Evolutionary conservation across 148 eudicot species (phyloP).

Genomic region (Camellia sinensis): DNA sequence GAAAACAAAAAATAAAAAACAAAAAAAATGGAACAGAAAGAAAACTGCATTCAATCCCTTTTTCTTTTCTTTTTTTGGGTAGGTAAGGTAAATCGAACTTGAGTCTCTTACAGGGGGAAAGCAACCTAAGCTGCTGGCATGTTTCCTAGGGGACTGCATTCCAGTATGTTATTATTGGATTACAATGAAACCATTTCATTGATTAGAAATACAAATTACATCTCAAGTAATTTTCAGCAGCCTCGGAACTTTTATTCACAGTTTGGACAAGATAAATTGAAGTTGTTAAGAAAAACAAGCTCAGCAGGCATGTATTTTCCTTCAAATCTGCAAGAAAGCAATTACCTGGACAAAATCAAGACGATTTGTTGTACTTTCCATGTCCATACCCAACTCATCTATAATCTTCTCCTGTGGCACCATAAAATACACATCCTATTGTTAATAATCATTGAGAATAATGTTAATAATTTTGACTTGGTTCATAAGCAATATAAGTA

Average conservation of each 20-base stretch:
- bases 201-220: background rate
- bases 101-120: too few species aligned
- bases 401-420: conserved; percentile 77
- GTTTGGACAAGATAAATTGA: background rate
- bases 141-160: too few species aligned
- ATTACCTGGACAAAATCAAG: conserved; percentile 95
- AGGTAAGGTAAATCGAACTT: too few species aligned
- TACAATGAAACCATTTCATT: background rate
- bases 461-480: background rate
- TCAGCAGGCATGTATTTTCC: background rate
- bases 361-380: conserved; percentile 91
- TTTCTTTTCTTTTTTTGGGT: too few species aligned
- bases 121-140: too few species aligned
- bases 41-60: background rate
- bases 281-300: too few species aligned
- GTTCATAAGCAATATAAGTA: background rate
- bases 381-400: conserved; percentile 80
- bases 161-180: background rate
- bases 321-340: background rate
- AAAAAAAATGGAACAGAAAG: background rate
- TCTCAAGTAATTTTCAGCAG: background rate
- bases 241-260: background rate
- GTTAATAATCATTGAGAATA: background rate
- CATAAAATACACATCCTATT: conserved; percentile 4
- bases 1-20: background rate